Evolutionary conservation across 148 eudicot species (phyloP), one percentile per base, ranked within the genome.

Genomic region (Cornus kousa): DNA sequence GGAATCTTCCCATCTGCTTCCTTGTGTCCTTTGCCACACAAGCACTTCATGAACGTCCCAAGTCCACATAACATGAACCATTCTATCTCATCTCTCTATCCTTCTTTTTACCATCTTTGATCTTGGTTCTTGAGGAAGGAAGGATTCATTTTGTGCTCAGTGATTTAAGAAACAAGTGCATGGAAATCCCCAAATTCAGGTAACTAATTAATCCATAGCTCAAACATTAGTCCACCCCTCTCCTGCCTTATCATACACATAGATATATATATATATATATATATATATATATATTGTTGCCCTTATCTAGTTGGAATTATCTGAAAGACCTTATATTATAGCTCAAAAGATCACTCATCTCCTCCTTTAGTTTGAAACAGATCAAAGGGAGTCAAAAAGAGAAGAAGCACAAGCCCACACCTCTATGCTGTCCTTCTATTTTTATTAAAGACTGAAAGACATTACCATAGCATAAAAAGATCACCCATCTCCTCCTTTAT

Each of bases 291-390:
- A 28, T 28, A 28, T 17, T 35, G 48, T 3, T 35, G 48, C 19
- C 46, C 35, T 37, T 37, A 69, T 69, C 48, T 69, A 19, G 66
- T 62, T 69, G 72, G 72, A 69, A 35, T 69, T 23, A n/a, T 68
- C 46, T 12, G 46, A 33, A 69, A 37, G n/a, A 69, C 20, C 0
- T 43, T 43, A 9, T 69, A 37, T 20, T n/a, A 9, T 68, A 35
- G 35, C 72, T 35, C 72, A 33, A 67, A 31, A 53, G 59, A 53
- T 53, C 59, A 53, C 59, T 3, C 59, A 53, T 12, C 59, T 53
- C 59, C 16, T 53, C 59, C 59, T 53, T 53, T 53, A 53, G 2
- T 53, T 1, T 1, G 22, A n/a, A 62, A 62, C 66, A 62, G 23
- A 62, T 62, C 66, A 20, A 17, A 62, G 66, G 8, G 66, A 19